phyloP scores from a whole-genome alignment of 1,284 basidiomycete species.

The Amylostereum areolatum region DNA sequence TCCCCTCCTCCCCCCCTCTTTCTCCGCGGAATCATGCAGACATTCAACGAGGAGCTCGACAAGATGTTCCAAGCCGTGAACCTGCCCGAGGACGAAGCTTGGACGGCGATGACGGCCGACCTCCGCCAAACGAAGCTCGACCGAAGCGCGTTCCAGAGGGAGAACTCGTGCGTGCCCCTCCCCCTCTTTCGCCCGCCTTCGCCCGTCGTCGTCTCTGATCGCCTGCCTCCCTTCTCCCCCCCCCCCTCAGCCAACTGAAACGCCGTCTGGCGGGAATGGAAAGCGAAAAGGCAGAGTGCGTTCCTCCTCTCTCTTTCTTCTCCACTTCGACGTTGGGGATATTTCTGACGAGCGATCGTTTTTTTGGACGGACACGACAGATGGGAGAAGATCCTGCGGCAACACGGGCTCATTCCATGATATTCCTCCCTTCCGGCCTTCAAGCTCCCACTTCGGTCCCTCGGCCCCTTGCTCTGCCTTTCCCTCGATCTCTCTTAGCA shows the following conservation, averaged over 20 bases:
- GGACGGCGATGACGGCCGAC: constrained; percentile 67
- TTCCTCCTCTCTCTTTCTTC: constrained; percentile 13
- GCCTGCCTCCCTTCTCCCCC: background rate
- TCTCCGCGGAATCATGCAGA: constrained; percentile 52
- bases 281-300: constrained; percentile 75
- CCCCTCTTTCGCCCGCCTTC: background rate
- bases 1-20: too few relatives aligned
- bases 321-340: background rate
- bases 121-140: constrained; percentile 67
- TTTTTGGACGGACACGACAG: constrained; percentile 27
- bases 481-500: too few relatives aligned
- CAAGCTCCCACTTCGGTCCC: too few relatives aligned
- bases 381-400: constrained; percentile 59
- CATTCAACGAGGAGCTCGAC: constrained; percentile 89
- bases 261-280: constrained; percentile 67
- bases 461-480: too few relatives aligned
- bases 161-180: constrained; percentile 63
- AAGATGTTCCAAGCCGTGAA: constrained; percentile 80
- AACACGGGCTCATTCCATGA: constrained; percentile 48
- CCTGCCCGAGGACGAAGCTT: constrained; percentile 75
- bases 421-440: too few relatives aligned
- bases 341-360: background rate
- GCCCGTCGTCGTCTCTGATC: too few relatives aligned
- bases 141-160: constrained; percentile 65
- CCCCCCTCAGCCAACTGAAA: constrained; percentile 53